Base-by-base conservation (phyloP, 495 filamentous ascomycete genomes). In the Penicillium bialowiezense region DNA sequence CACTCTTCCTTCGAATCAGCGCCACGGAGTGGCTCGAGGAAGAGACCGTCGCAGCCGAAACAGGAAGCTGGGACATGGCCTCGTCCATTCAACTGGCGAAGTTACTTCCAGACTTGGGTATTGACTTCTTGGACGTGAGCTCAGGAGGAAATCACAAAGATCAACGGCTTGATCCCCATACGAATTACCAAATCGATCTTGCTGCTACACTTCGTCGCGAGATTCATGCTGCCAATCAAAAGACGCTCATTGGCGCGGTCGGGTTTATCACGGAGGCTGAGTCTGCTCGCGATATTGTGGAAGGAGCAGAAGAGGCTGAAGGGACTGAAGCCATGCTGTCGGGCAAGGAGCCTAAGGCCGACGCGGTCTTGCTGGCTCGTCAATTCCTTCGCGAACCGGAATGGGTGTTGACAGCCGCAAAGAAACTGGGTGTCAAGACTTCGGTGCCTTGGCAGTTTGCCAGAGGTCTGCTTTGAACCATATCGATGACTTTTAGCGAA, bases 71-170 rank as follows among this genome's bases (percentile, higher is more conserved):
- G 89, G 78, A 80, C 26, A 58, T 90, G 29, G 69, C 78, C 20
- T 69, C 87, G 31, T 86, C 78, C 18, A 74, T 83, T 41, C 55
- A 63, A 50, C 72, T 95, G 2, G 84, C 86, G 12, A 78, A 80
- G 54, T 60, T 85, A 20, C 74, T 91, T 0, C 78, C 85, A 0
- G 80, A 76, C 7, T 65, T 79, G 2, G 88, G 84, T 3, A 73
- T 95, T 19, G 89, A 92, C 65, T 62, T 92, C 3, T 66, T 92
- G 13, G 89, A 95, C 64, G 82, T 91, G 37, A 85, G 79, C 50
- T 83, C 83, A 0, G 86, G 78, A 4, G 89, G 86, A 12, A 84
- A 85, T 53, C 80, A 83, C 64, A 67, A 71, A 26, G 58, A 65
- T 13, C 84, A 88, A 65, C 70, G 77, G 49, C 76, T 92, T 48